These are phyloP conservation scores for Carpinus fangiana DNA, from an alignment of 306 rosid genomes.

Conservation along the genomic window DNA sequence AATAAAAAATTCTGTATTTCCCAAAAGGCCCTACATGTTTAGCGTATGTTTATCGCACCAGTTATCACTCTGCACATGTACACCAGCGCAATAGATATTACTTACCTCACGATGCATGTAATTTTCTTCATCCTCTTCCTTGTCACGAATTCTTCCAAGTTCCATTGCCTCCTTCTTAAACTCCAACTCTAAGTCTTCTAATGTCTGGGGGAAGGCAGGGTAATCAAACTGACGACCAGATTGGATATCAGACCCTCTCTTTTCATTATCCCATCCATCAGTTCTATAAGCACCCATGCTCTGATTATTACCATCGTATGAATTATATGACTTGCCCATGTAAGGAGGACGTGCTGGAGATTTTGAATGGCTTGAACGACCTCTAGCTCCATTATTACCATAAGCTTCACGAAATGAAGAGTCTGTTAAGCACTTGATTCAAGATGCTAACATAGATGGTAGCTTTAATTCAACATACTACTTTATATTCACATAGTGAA, in stretches of 20 bases:
- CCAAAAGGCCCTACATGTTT: background rate
- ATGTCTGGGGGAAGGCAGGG: slow-evolving; percentile 51
- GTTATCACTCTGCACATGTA: slow-evolving; percentile 22
- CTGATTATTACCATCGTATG: slow-evolving; percentile 68
- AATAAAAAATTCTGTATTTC: background rate
- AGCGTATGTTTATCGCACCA: slow-evolving; percentile 9
- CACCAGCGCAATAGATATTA: slow-evolving; percentile 5
- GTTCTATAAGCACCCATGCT: slow-evolving; percentile 59
- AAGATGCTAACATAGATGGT: slow-evolving; percentile 66
- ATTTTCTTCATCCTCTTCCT: slow-evolving; percentile 96
- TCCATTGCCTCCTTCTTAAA: slow-evolving; percentile 75
- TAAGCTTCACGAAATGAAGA: slow-evolving; percentile 97
- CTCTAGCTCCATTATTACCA: slow-evolving; percentile 84
- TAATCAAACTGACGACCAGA: slow-evolving; percentile 64
- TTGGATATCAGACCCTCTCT: slow-evolving; percentile 74
- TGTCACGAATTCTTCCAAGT: slow-evolving; percentile 74
- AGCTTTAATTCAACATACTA: slow-evolving; percentile 73
- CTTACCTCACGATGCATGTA: slow-evolving; percentile 93
- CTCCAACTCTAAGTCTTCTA: slow-evolving; percentile 88
- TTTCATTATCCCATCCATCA: slow-evolving; percentile 79
- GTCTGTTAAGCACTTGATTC: slow-evolving; percentile 69
- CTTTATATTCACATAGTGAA: slow-evolving; percentile 59
- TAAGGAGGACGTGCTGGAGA: slow-evolving; percentile 80
- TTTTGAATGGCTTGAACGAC: slow-evolving; percentile 82
- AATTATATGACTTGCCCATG: slow-evolving; percentile 60